Percentiles rank a stretch among this genome's conserved stretches.
These are phyloP conservation scores for Brassica nigra DNA, from an alignment of 345 rosid genomes.

Conservation along the genomic window DNA sequence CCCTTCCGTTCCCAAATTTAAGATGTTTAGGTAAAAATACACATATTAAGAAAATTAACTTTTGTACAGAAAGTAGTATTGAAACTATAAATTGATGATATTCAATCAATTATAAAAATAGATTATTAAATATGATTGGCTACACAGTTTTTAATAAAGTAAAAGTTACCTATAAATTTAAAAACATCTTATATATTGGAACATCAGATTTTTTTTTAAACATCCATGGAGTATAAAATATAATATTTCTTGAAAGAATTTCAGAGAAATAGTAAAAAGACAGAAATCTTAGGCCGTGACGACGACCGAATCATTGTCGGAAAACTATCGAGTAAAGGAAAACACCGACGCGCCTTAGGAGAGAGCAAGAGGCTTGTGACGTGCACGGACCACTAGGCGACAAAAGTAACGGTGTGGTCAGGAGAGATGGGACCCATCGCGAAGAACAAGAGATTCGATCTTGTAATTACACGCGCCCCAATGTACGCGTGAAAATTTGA, in stretches of 20 bases:
- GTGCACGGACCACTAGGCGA: conserved; percentile 41
- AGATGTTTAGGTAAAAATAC: too few species aligned
- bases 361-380: conserved; percentile 37
- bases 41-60: too few species aligned
- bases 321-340: conserved; percentile 6
- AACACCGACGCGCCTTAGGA: conserved; percentile 38
- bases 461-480: conserved; percentile 30
- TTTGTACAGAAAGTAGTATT: too few species aligned
- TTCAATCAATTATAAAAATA: too few species aligned
- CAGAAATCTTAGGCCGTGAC: conserved; percentile 13
- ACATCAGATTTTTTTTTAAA: too few species aligned
- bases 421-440: conserved; percentile 28
- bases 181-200: too few species aligned
- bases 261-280: conserved; percentile 18
- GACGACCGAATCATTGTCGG: conserved; percentile 45
- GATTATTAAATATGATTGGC: too few species aligned
- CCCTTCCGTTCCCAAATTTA: too few species aligned
- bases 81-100: too few species aligned
- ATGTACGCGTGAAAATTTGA: conserved; percentile 32
- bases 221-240: not conserved
- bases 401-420: conserved; percentile 43
- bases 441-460: conserved; percentile 38
- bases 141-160: too few species aligned
- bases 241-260: conserved; percentile 22
- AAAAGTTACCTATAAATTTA: too few species aligned